Evolutionary conservation across 805 yeast genomes (phyloP).

Genomic region (Metschnikowia lunata): DNA sequence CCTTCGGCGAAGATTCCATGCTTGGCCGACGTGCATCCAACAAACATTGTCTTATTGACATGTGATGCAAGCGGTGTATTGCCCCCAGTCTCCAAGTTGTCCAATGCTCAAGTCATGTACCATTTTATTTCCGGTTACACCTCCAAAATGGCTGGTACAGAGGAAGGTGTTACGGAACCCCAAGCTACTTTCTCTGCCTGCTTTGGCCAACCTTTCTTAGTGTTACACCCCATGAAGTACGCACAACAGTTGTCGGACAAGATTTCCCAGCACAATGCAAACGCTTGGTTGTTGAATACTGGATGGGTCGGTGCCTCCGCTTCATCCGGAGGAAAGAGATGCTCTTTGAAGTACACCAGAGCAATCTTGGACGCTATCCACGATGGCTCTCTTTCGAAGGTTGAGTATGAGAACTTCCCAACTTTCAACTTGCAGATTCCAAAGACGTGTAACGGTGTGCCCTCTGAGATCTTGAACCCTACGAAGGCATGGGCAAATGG

Average conservation of each 20-base stretch:
- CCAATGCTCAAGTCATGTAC: constrained; percentile 97
- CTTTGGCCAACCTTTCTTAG: constrained; percentile 98
- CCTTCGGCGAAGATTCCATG: constrained; percentile 97
- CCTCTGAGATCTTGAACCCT: constrained; percentile 82
- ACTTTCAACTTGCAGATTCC: constrained; percentile 87
- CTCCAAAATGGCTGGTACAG: constrained; percentile 99
- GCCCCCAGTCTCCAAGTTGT: constrained; percentile 92
- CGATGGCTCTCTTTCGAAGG: constrained; percentile 78
- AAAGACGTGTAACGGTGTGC: constrained; percentile 75
- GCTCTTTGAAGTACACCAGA: constrained; percentile 96
- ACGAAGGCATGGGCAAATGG: constrained; percentile 67
- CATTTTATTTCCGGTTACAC: constrained; percentile 98
- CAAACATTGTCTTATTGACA: constrained; percentile 85
- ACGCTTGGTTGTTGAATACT: constrained; percentile 95
- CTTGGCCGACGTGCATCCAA: constrained; percentile 83
- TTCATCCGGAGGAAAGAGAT: constrained; percentile 91
- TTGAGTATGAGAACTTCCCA: constrained; percentile 78
- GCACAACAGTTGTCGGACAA: constrained; percentile 94
- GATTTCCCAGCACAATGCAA: constrained; percentile 81
- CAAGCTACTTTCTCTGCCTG: constrained; percentile 97
- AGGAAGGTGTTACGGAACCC: constrained; percentile 97
- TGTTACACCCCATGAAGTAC: constrained; percentile 95
- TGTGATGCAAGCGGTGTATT: constrained; percentile 98
- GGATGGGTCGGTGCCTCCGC: constrained; percentile 98
- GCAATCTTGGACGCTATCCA: constrained; percentile 93